A percentile compares a stretch with the other conserved stretches of the same genome.
phyloP scores from a whole-genome alignment of 495 filamentous ascomycete species.

The Mytilinidion resinicola region DNA sequence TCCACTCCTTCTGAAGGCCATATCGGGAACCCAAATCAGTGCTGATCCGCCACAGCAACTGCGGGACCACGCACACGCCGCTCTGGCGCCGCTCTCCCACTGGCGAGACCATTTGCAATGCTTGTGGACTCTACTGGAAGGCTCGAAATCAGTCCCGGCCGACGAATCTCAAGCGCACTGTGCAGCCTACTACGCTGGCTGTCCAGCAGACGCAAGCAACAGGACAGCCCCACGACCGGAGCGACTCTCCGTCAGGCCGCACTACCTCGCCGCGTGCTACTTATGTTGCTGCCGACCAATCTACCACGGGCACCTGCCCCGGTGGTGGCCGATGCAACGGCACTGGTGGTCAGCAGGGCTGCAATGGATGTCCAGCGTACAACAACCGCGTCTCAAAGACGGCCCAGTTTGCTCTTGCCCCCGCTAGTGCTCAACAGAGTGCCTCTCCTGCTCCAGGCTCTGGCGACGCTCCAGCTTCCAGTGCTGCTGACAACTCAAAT shows the following conservation, averaged over 20 bases:
- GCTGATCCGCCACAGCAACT: slow-evolving; percentile 59
- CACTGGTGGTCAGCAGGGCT: slow-evolving; percentile 92
- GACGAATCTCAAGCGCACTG: slow-evolving; percentile 69
- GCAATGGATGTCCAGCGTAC: slow-evolving; percentile 91
- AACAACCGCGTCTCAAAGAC: slow-evolving; percentile 94
- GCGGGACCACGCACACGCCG: slow-evolving; percentile 84
- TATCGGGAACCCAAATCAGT: too few species aligned
- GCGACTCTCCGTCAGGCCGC: slow-evolving; percentile 29
- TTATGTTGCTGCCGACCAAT: slow-evolving; percentile 69
- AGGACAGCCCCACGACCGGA: slow-evolving; percentile 35
- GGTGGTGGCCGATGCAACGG: slow-evolving; percentile 95
- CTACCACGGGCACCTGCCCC: slow-evolving; percentile 77
- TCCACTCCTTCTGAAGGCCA: background rate
- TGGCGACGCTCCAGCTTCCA: background rate
- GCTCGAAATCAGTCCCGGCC: slow-evolving; percentile 85
- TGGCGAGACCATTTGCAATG: slow-evolving; percentile 94
- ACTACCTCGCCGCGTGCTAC: slow-evolving; percentile 47
- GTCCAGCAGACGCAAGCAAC: slow-evolving; percentile 10
- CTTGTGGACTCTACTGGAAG: slow-evolving; percentile 91
- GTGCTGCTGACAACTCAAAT: background rate
- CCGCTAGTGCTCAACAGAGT: slow-evolving; percentile 34
- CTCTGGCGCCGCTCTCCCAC: slow-evolving; percentile 91
- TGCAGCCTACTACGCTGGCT: slow-evolving; percentile 10
- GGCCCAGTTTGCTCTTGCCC: slow-evolving; percentile 57
- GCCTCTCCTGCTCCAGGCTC: background rate